phyloP scores from a whole-genome alignment of 164 flowering plant genomes.

The Santalum album region DNA sequence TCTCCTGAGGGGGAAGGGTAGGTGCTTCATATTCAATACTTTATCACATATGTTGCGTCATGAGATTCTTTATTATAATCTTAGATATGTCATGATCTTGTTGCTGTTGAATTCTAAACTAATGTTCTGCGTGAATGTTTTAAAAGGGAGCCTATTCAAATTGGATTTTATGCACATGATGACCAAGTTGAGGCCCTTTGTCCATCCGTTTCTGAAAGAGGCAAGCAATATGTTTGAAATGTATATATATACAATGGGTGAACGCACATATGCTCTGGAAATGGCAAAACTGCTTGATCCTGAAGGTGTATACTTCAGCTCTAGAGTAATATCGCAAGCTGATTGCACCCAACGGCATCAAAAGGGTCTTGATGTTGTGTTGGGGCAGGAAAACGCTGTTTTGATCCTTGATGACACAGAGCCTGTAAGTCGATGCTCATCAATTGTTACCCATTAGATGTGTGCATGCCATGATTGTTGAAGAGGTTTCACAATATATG shows the following conservation, averaged over 20 bases:
- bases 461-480: neutral
- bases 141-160: slow-evolving; percentile 47
- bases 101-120: neutral
- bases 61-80: too few relatives aligned
- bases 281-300: slow-evolving; percentile 84
- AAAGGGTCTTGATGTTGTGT: slow-evolving; percentile 79
- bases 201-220: slow-evolving; percentile 62
- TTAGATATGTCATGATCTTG: neutral
- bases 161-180: slow-evolving; percentile 52
- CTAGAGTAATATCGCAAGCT: slow-evolving; percentile 60
- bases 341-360: slow-evolving; percentile 67
- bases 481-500: neutral
- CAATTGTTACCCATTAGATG: neutral
- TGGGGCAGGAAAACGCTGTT: slow-evolving; percentile 67
- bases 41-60: too few relatives aligned
- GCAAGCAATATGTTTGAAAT: slow-evolving; percentile 74
- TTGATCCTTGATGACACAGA: slow-evolving; percentile 90
- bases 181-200: slow-evolving; percentile 85
- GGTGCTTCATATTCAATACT: too few relatives aligned
- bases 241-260: slow-evolving; percentile 85
- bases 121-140: slow-evolving; percentile 24
- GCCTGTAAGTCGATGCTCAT: slow-evolving; percentile 31
- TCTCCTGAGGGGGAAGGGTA: too few relatives aligned
- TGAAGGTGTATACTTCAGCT: slow-evolving; percentile 38
- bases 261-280: slow-evolving; percentile 60